Conservation (phyloP, 75 land plant species). For the Selaginella tamariscina region DNA sequence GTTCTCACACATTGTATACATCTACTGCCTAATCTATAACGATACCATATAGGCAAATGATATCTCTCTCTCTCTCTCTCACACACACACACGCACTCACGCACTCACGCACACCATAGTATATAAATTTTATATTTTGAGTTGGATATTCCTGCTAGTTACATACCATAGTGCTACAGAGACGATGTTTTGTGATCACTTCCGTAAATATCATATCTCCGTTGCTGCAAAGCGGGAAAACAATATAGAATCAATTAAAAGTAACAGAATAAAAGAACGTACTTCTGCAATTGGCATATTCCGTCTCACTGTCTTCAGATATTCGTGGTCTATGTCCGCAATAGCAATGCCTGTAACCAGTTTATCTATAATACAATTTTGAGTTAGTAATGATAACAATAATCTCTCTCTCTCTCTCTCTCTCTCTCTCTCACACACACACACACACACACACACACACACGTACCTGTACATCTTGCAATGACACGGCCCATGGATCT, state of each 20-base stretch:
- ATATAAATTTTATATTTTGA: no score
- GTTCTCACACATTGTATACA: no score
- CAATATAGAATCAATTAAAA: neutral
- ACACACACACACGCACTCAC: no score
- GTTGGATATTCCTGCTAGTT: no score
- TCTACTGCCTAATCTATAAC: no score
- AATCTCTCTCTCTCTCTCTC: no score
- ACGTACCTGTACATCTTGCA: conserved; percentile 68
- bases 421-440: neutral
- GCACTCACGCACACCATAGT: no score
- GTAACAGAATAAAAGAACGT: neutral
- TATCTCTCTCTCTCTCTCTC: no score
- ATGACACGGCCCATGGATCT: conserved; percentile 88
- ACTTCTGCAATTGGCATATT: conserved; percentile 28
- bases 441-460: neutral
- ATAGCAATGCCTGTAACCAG: conserved; percentile 23
- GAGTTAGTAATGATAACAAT: neutral
- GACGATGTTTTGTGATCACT: conserved; percentile 12
- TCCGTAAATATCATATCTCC: conserved; percentile 28
- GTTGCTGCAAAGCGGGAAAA: conserved; percentile 21
- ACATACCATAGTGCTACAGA: conserved; percentile 3
- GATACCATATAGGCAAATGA: no score
- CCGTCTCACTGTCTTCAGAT: conserved; percentile 16
- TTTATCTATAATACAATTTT: conserved; percentile 14
- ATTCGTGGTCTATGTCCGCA: conserved; percentile 18